A percentile compares a stretch with the other conserved stretches of the same genome.
Conservation (phyloP, 495 filamentous ascomycete genomes). For the Elasticomyces elasticus region DNA sequence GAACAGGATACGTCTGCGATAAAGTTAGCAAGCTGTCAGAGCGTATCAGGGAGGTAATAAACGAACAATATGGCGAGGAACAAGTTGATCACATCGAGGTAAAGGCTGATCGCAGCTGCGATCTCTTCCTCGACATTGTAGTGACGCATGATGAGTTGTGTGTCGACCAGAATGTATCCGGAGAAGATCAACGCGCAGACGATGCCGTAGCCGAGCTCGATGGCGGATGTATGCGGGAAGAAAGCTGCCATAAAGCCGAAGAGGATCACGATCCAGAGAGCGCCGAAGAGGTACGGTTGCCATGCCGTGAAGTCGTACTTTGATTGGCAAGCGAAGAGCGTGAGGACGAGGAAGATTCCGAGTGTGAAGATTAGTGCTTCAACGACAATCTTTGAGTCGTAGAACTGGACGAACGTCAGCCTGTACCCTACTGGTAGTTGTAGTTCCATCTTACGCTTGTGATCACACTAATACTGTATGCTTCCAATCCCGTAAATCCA, state of each 20-base stretch:
- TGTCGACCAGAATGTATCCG: slow-evolving; percentile 91
- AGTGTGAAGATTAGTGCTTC: slow-evolving; percentile 84
- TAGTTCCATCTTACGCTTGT: slow-evolving; percentile 61
- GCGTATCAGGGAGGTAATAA: not conserved
- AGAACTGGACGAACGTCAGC: not conserved
- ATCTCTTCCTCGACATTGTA: slow-evolving; percentile 99
- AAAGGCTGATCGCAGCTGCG: slow-evolving; percentile 86
- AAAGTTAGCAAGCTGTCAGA: no score
- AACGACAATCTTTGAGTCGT: slow-evolving; percentile 64
- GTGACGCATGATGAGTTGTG: slow-evolving; percentile 72
- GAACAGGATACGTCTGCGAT: no score
- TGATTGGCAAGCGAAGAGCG: slow-evolving; percentile 90
- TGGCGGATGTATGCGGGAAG: slow-evolving; percentile 65
- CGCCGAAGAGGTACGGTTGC: slow-evolving; percentile 92
- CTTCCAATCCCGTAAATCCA: slow-evolving; percentile 84
- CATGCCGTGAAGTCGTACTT: slow-evolving; percentile 90
- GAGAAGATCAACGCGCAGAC: slow-evolving; percentile 78
- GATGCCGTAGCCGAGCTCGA: slow-evolving; percentile 76
- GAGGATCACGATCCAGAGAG: slow-evolving; percentile 77
- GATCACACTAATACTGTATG: slow-evolving; percentile 85
- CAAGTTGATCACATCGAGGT: slow-evolving; percentile 92
- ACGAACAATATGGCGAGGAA: slow-evolving; percentile 79
- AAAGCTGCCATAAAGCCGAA: slow-evolving; percentile 86
- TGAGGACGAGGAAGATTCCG: slow-evolving; percentile 87
- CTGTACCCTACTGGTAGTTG: not conserved